Evolutionary conservation across 768 basidiomycete species (phyloP).

Genomic region (Suillus cothurnatus): DNA sequence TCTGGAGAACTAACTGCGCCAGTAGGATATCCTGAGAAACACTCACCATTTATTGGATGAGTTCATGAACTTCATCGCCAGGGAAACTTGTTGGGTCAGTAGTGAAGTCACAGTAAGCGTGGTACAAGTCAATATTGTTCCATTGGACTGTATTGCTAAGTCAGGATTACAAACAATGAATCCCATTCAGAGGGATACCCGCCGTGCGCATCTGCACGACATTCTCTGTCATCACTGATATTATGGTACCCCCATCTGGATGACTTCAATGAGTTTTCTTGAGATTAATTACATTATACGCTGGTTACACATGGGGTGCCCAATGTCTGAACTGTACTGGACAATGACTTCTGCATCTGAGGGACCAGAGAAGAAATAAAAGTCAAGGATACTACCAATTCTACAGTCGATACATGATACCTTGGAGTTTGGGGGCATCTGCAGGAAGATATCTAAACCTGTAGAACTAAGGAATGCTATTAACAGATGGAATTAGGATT

Average conservation of each 20-base stretch:
- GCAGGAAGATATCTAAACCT: slow-evolving; percentile 70
- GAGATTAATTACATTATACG: slow-evolving; percentile 30
- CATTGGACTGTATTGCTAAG: slow-evolving; percentile 56
- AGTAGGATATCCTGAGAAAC: slow-evolving; percentile 16
- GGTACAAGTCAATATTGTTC: slow-evolving; percentile 78
- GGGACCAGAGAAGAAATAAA: slow-evolving; percentile 74
- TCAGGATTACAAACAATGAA: slow-evolving; percentile 7
- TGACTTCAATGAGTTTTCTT: background rate
- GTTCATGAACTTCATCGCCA: slow-evolving; percentile 49
- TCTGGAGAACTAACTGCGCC: background rate
- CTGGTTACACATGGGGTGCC: slow-evolving; percentile 70
- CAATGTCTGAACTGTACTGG: slow-evolving; percentile 70
- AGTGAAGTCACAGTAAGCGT: slow-evolving; percentile 70
- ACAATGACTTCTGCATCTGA: slow-evolving; percentile 56
- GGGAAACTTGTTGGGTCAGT: slow-evolving; percentile 67
- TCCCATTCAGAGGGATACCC: slow-evolving; percentile 65
- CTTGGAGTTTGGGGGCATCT: slow-evolving; percentile 54
- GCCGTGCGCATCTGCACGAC: slow-evolving; percentile 64
- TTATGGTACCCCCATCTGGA: slow-evolving; percentile 51
- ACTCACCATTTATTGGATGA: slow-evolving; percentile 60
- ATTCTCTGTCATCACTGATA: slow-evolving; percentile 61
- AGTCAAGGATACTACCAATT: slow-evolving; percentile 77
- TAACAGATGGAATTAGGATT: slow-evolving; percentile 1
- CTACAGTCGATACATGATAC: slow-evolving; percentile 66
- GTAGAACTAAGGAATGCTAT: slow-evolving; percentile 48